Evolutionary conservation across 1,139 yeast species (phyloP).

Genomic region (Diutina pseudorugosa): DNA sequence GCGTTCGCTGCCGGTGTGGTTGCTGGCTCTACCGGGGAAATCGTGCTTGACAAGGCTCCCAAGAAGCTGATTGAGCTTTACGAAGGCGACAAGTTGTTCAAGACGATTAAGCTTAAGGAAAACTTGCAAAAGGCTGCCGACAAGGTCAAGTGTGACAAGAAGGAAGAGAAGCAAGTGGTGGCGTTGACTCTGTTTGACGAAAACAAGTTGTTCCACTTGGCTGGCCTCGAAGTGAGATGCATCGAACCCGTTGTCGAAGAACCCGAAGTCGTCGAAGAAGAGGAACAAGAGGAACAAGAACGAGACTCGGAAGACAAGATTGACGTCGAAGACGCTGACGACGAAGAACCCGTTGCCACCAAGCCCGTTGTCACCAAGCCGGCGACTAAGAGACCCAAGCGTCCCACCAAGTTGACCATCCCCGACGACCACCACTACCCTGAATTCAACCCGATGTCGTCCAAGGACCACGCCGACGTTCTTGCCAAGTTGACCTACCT

Average conservation of each 20-base stretch:
- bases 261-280: slow-evolving; percentile 10
- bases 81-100: slow-evolving; percentile 43
- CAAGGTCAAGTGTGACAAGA: slow-evolving; percentile 27
- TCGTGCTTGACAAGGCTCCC: slow-evolving; percentile 22
- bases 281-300: slow-evolving; percentile 7
- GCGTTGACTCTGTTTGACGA: slow-evolving; percentile 36
- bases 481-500: slow-evolving; percentile 18
- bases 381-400: background rate
- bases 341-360: slow-evolving; percentile 11
- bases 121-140: slow-evolving; percentile 19
- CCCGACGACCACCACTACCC: slow-evolving; percentile 22
- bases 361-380: background rate
- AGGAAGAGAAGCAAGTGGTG: slow-evolving; percentile 20
- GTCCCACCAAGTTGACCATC: slow-evolving; percentile 12
- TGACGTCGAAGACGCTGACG: slow-evolving; percentile 7
- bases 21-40: slow-evolving; percentile 15
- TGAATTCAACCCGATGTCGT: slow-evolving; percentile 33
- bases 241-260: background rate
- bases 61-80: slow-evolving; percentile 31
- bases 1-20: slow-evolving; percentile 33
- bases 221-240: slow-evolving; percentile 22
- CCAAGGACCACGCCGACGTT: slow-evolving; percentile 24
- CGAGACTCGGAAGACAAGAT: slow-evolving; percentile 5
- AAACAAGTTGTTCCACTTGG: slow-evolving; percentile 38
- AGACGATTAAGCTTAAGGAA: slow-evolving; percentile 17